Percentiles rank a stretch among this genome's conserved stretches.
These are phyloP conservation scores for Mycena haematopus DNA, from an alignment of 768 basidiomycete genomes.

Conservation along the genomic window DNA sequence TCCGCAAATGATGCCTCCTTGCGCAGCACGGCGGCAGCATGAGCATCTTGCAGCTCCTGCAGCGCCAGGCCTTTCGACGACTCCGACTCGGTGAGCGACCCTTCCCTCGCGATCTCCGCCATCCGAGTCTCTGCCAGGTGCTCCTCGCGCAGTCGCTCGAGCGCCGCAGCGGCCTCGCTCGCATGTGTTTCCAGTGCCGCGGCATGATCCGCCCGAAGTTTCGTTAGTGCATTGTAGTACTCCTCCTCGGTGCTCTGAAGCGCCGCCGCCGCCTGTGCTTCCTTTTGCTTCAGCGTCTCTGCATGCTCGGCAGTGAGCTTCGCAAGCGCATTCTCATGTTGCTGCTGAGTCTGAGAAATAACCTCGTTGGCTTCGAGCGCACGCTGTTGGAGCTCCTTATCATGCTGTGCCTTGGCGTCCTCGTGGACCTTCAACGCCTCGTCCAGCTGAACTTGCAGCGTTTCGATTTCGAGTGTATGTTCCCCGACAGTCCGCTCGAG, in stretches of 20 bases:
- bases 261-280: conserved; percentile 59
- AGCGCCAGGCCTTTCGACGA: conserved; percentile 68
- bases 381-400: background rate
- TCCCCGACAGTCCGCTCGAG: conserved; percentile 59
- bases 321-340: conserved; percentile 59
- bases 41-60: conserved; percentile 74
- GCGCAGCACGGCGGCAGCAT: conserved; percentile 65
- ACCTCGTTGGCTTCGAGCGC: conserved; percentile 50
- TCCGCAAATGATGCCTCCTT: conserved; percentile 71
- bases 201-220: conserved; percentile 75
- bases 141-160: conserved; percentile 79
- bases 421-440: conserved; percentile 55
- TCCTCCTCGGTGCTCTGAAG: conserved; percentile 79
- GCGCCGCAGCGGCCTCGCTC: conserved; percentile 60
- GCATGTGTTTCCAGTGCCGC: conserved; percentile 67
- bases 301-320: conserved; percentile 61
- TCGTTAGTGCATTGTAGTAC: conserved; percentile 81
- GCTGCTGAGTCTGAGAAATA: conserved; percentile 54
- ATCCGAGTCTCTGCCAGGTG: conserved; percentile 77
- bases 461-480: conserved; percentile 54
- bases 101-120: conserved; percentile 77
- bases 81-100: conserved; percentile 76
- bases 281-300: conserved; percentile 62
- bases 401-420: conserved; percentile 29
- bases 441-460: conserved; percentile 57